A percentile compares a stretch with the other conserved stretches of the same genome.
Conservation (phyloP, 2,329 filamentous ascomycete species). For the Tolypocladium sp. region DNA sequence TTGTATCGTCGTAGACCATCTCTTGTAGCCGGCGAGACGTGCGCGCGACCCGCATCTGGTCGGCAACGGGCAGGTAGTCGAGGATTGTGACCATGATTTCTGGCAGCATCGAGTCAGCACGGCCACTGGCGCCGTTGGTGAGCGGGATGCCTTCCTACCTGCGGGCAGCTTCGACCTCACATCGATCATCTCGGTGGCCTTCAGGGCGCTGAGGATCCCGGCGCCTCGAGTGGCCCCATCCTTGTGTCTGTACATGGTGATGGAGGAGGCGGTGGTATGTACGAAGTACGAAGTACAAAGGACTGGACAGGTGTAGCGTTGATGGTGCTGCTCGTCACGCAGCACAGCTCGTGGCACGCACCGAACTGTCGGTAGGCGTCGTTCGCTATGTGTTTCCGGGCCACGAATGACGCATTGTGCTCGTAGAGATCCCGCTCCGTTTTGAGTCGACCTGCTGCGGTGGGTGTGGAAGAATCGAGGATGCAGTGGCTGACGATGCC, state of each 20-base stretch:
- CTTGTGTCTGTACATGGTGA: constrained; percentile 33
- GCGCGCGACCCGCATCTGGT: constrained; percentile 77
- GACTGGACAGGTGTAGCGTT: too few species aligned
- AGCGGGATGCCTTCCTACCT: constrained; percentile 39
- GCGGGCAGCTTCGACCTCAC: constrained; percentile 73
- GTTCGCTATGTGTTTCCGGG: background rate
- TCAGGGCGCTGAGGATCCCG: constrained; percentile 66
- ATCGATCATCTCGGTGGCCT: constrained; percentile 71
- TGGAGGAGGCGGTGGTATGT: background rate
- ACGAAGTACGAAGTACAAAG: background rate
- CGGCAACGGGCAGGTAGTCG: constrained; percentile 77
- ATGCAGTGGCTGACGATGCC: background rate
- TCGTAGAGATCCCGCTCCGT: background rate
- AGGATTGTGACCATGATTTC: constrained; percentile 85
- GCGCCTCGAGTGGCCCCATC: constrained; percentile 28
- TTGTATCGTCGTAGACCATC: constrained; percentile 97
- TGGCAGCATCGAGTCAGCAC: constrained; percentile 18
- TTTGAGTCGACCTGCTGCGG: background rate
- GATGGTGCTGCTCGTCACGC: background rate
- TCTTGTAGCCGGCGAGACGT: constrained; percentile 82
- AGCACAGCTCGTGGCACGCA: background rate
- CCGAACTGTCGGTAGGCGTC: background rate
- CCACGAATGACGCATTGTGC: background rate
- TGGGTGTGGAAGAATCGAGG: background rate
- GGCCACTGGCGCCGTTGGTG: background rate